A percentile compares a stretch with the other conserved stretches of the same genome.
Evolutionary conservation across 2,329 filamentous ascomycete species (phyloP).

Genomic region (Alternaria arbusti): DNA sequence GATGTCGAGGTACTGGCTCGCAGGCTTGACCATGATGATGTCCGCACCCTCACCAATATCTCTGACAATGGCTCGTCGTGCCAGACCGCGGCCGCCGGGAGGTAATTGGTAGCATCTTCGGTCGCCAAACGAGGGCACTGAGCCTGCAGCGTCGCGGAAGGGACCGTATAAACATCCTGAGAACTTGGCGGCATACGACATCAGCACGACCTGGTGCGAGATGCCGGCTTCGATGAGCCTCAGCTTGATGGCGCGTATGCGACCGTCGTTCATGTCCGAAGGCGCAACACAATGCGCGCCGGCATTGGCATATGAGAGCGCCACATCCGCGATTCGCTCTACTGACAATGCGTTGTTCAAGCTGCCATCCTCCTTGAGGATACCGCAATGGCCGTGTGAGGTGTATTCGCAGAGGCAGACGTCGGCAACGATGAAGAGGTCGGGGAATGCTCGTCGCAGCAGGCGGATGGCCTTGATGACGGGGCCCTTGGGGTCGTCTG

Average conservation of each 20-base stretch:
- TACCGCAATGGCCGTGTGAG: slow-evolving; percentile 95
- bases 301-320: slow-evolving; percentile 93
- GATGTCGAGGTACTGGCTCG: slow-evolving; percentile 93
- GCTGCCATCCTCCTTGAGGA: slow-evolving; percentile 88
- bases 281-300: slow-evolving; percentile 97
- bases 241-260: slow-evolving; percentile 95
- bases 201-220: slow-evolving; percentile 86
- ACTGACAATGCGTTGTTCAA: slow-evolving; percentile 94
- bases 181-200: slow-evolving; percentile 99
- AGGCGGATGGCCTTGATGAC: slow-evolving; percentile 88
- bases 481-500: slow-evolving; percentile 90
- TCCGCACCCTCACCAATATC: slow-evolving; percentile 95
- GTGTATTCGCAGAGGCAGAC: slow-evolving; percentile 99
- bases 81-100: slow-evolving; percentile 87
- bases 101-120: slow-evolving; percentile 96
- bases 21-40: slow-evolving; percentile 99
- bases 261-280: slow-evolving; percentile 98
- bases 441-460: slow-evolving; percentile 82
- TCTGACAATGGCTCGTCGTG: slow-evolving; percentile 84
- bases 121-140: slow-evolving; percentile 89
- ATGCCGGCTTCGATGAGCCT: slow-evolving; percentile 96
- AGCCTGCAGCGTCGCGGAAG: slow-evolving; percentile 95
- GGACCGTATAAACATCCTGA: slow-evolving; percentile 95
- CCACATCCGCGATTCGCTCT: slow-evolving; percentile 95
- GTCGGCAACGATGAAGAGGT: slow-evolving; percentile 88